Evolutionary conservation across 2,329 filamentous ascomycete genomes (phyloP), one percentile per base, ranked within the genome.

Genomic region (Alternaria incomplexa): DNA sequence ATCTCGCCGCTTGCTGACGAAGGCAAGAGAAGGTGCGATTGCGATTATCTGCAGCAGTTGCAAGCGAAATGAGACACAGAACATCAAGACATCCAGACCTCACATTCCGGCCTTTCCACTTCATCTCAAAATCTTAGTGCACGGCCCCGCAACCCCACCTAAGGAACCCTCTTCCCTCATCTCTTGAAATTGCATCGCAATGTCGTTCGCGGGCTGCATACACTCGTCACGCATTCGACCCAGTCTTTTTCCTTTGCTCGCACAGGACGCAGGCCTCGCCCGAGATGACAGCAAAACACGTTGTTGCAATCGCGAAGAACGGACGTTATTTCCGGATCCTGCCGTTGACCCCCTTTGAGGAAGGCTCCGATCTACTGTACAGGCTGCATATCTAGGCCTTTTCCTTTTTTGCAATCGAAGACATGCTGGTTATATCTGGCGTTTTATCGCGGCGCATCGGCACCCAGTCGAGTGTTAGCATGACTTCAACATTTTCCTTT

Each of bases 1-100:
- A 40, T 28, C 48, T 22, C 43, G 17, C 43, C 36, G 48, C 48
- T 23, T 52, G 30, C 48, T 52, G 30, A 52, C 26, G 12, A 23
- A 30, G 15, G 25, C 32, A 28, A 50, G 40, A 55, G 23, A 58
- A 47, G 51, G 48, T 61, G 46, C 53, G 36, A 36, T 61, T 47
- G 46, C 53, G 36, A 36, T 56, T 47, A 62, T 67, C 66, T 68
- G 68, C 71, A 70, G 68, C 68, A 70, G 69, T 71, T 58, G 54
- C 68, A 78, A 78, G 75, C 77, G 77, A 79, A 71, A 79, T 79
- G 76, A 79, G 74, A 68, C 36, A 52, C 32, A 52, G 48, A 52
- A 36, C 28, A 52, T 52, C 13, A 32, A 40, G 56, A 62, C 28
- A 78, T 75, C 74, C 76, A 70, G 63, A 69, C 69, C 44, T 62